Evolutionary conservation across 163 green algal species (phyloP).

Genomic region (Chlamydomonas reinhardtii): DNA sequence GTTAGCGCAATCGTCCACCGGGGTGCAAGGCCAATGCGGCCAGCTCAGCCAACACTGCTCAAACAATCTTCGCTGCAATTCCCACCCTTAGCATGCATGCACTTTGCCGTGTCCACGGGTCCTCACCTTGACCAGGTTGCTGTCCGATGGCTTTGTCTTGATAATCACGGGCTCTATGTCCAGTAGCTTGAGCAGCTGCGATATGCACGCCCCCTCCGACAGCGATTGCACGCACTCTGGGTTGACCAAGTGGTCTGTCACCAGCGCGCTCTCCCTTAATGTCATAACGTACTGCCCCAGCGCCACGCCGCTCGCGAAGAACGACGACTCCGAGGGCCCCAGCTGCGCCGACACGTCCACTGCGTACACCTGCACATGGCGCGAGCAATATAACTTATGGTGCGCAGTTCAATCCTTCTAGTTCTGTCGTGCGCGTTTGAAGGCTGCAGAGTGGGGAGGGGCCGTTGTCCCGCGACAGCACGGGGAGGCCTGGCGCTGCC

Average conservation of each 20-base stretch:
- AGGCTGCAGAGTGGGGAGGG: no score
- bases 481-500: no score
- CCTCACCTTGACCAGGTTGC: slow-evolving; percentile 46
- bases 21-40: no score
- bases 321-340: background rate
- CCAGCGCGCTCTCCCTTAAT: background rate
- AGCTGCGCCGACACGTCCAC: slow-evolving; percentile 13
- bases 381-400: no score
- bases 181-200: slow-evolving; percentile 13
- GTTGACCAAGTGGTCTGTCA: background rate
- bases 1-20: no score
- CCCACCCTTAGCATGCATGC: no score
- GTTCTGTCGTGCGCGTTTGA: no score
- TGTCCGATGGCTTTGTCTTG: background rate
- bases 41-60: no score
- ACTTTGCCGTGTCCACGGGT: no score
- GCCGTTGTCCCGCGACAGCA: no score
- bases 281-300: slow-evolving; percentile 26
- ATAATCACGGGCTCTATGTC: slow-evolving; percentile 15
- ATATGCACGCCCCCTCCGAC: background rate
- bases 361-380: slow-evolving; percentile 2
- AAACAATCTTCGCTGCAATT: no score
- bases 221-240: background rate
- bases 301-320: background rate
- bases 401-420: no score